Evolutionary conservation across 768 basidiomycete species (phyloP).

Genomic region (Mycena rebaudengoi): DNA sequence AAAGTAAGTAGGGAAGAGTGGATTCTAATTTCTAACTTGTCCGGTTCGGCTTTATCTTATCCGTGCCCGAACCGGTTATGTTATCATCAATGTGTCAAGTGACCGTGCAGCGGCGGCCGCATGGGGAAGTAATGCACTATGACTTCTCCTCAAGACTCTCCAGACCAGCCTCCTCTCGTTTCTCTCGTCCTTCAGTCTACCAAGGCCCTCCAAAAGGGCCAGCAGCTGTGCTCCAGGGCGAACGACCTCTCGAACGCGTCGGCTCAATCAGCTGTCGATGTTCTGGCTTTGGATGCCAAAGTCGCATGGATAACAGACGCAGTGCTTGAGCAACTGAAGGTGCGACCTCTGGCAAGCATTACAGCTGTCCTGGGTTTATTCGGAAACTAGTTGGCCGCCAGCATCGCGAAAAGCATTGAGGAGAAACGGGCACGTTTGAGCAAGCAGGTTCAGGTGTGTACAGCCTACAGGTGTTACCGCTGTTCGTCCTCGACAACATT

Average conservation of each 20-base stretch:
- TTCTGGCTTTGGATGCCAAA: slow-evolving; percentile 82
- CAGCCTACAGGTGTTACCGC: not conserved
- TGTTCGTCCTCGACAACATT: not conserved
- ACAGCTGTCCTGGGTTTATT: not conserved
- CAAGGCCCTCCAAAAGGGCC: slow-evolving; percentile 81
- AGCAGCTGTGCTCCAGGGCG: slow-evolving; percentile 77
- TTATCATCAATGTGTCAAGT: not conserved
- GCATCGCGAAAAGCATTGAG: slow-evolving; percentile 78
- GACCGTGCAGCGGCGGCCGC: not conserved
- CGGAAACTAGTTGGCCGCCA: slow-evolving; percentile 67
- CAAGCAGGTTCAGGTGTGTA: slow-evolving; percentile 67
- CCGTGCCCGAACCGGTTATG: not conserved
- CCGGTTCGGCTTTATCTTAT: not conserved
- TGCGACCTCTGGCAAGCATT: slow-evolving; percentile 35
- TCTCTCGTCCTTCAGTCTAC: slow-evolving; percentile 84
- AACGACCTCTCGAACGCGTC: slow-evolving; percentile 71
- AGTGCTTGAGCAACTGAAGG: slow-evolving; percentile 80
- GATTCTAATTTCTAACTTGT: not conserved
- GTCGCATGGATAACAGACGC: slow-evolving; percentile 81
- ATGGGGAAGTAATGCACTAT: slow-evolving; percentile 2
- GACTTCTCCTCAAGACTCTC: slow-evolving; percentile 28
- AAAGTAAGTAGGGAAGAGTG: not conserved
- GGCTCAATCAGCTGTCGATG: slow-evolving; percentile 71
- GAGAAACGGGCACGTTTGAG: slow-evolving; percentile 70
- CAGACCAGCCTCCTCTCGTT: slow-evolving; percentile 70